Evolutionary conservation across 1,284 basidiomycete species (phyloP).

Genomic region (Marasmius sp.): DNA sequence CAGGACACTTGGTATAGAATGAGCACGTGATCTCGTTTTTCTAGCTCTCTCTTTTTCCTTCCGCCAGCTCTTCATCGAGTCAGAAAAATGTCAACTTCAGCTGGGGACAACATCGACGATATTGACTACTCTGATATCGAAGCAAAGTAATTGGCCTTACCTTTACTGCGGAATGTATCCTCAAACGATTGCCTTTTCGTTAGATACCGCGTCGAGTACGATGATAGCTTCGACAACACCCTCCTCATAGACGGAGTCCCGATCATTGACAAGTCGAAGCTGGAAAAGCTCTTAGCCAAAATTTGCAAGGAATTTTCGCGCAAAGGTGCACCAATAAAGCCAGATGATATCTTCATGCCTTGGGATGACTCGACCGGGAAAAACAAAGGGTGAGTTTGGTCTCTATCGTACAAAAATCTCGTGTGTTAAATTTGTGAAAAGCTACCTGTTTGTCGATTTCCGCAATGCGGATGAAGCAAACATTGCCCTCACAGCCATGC

Average conservation of each 20-base stretch:
- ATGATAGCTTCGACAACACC: constrained; percentile 85
- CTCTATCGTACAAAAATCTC: neutral
- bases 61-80: neutral
- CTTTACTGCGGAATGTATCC: neutral
- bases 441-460: constrained; percentile 91
- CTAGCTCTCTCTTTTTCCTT: neutral
- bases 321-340: constrained; percentile 76
- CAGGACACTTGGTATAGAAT: neutral
- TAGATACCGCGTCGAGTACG: constrained; percentile 80
- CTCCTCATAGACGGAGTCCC: constrained; percentile 88
- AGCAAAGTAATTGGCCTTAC: constrained; percentile 62
- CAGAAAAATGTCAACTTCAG: constrained; percentile 35
- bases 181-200: neutral
- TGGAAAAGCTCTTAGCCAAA: constrained; percentile 75
- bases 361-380: constrained; percentile 80
- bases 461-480: constrained; percentile 80
- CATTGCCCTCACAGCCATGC: constrained; percentile 77
- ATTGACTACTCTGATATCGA: constrained; percentile 97
- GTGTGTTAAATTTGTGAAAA: constrained; percentile 29
- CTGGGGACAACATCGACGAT: constrained; percentile 53
- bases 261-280: constrained; percentile 80
- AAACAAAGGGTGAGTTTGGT: constrained; percentile 79
- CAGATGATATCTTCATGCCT: constrained; percentile 78
- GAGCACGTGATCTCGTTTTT: neutral
- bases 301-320: constrained; percentile 82